Evolutionary conservation across 371 early-diverging fungal genomes (phyloP), one percentile per base, ranked within the genome.

Genomic region (Encephalitozoon romaleae): DNA sequence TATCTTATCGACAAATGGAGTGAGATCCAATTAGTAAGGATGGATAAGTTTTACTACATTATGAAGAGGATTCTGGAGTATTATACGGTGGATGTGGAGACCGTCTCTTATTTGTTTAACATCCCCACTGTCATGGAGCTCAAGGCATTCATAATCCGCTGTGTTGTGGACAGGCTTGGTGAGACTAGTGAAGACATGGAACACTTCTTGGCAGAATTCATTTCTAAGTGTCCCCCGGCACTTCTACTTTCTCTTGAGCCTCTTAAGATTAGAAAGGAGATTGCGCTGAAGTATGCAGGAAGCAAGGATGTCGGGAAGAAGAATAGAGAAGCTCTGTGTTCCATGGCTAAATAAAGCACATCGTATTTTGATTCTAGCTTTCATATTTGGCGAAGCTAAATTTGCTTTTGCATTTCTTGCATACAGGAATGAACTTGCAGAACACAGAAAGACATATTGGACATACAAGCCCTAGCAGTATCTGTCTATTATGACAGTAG

Each of bases 351-450:
- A 49, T 47, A 69, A 69, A 69, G 45, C 4, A 67, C 43, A 41
- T 12, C n/a, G 15, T 67, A 67, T 1, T 3, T 43, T 30, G 4
- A 34, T 8, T 34, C 21, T 18, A 47, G 21, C 21, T 38, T 11
- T 59, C 59, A 15, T 39, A n/a, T 9, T 72, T 72, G 5, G 18
- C 41, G 59, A 80, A 77, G 30, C 42, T 73, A 70, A 84, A 84
- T 51, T 78, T 82, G 15, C 75, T 80, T 72, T 84, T 84, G 59
- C 85, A 85, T 69, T 70, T 78, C 73, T 76, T 81, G 72, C 85
- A 85, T 5, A 85, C 66, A 38, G 85, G 85, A 42, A 85, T 65
- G 67, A 83, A 81, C 54, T 74, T 80, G 74, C 85, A 85, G 69
- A 83, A 85, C 25, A 85, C 78, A 32, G 78, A 74, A 9, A 85